Conservation (phyloP, 495 filamentous ascomycete species). For the Tuber melanosporum region DNA sequence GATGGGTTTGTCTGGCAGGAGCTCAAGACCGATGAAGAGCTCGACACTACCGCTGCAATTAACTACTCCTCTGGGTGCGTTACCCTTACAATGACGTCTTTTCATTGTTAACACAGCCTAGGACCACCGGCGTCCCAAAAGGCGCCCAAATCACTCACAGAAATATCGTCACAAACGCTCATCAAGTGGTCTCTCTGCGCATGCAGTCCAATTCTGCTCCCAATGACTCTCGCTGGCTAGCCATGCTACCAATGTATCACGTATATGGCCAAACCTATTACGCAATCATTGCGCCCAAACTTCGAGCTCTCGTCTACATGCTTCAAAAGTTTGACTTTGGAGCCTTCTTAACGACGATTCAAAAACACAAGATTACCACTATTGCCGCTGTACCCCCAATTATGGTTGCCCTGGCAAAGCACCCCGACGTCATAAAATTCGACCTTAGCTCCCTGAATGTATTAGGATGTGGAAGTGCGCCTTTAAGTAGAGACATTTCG, state of each 20-base stretch:
- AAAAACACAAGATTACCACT: slow-evolving; percentile 62
- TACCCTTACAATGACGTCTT: slow-evolving; percentile 43
- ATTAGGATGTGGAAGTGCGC: slow-evolving; percentile 58
- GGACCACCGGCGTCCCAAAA: slow-evolving; percentile 78
- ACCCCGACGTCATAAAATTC: slow-evolving; percentile 57
- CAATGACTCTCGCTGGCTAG: slow-evolving; percentile 43
- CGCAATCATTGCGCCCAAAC: slow-evolving; percentile 43
- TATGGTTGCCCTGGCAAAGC: slow-evolving; percentile 65
- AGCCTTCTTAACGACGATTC: slow-evolving; percentile 60
- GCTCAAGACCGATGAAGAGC: slow-evolving; percentile 44
- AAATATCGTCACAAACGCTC: slow-evolving; percentile 64
- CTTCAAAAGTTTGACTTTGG: slow-evolving; percentile 57
- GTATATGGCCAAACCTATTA: slow-evolving; percentile 53
- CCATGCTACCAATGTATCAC: slow-evolving; percentile 73
- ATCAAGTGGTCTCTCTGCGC: slow-evolving; percentile 49
- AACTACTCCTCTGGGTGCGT: slow-evolving; percentile 46
- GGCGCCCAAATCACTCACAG: slow-evolving; percentile 72
- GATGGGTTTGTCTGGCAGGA: slow-evolving; percentile 43
- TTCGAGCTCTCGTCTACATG: slow-evolving; percentile 25
- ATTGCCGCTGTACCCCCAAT: slow-evolving; percentile 63
- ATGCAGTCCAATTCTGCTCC: slow-evolving; percentile 41
- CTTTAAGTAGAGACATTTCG: slow-evolving; percentile 44
- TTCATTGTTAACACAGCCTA: slow-evolving; percentile 43
- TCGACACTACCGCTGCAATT: slow-evolving; percentile 44
- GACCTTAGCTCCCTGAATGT: slow-evolving; percentile 60